Evolutionary conservation across 2,329 filamentous ascomycete genomes (phyloP), one percentile per base, ranked within the genome.

Genomic region (Aureobasidium vineae): DNA sequence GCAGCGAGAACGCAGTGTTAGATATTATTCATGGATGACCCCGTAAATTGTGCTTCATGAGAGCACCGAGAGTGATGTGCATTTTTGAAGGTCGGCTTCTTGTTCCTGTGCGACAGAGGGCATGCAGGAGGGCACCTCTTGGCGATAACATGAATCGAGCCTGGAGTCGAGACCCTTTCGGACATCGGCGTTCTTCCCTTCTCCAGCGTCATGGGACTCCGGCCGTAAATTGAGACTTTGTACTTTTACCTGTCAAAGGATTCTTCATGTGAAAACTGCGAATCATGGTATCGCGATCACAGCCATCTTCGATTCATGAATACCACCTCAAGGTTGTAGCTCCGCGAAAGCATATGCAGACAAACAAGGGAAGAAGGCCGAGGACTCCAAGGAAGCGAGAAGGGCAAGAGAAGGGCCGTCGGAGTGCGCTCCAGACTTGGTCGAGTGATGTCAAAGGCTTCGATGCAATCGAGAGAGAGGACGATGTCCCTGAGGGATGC

Each of bases 361-460:
- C 15, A 23, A 23, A n/a, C 26, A 23, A 31, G 56, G 16, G 28
- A 28, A 21, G 33, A 57, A 26, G 21, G 7, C 5, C 33, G 38
- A 41, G 36, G 26, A 5, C 21, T 13, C 45, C 10, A 26, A 26
- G 10, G 4, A 49, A 26, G 38, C 6, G 21, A 54, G 50, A 53
- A 53, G 50, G 19, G 50, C 50, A 16, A 53, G 23, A 60, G 43
- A 49, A 47, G 41, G 41, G 41, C 57, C 57, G 57, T 21, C 57
- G 57, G 57, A 33, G 57, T 38, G 31, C 8, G n/a, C 41, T 61
- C 57, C 41, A 61, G 57, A 45, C 33, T 52, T 26, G 43, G 57
- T 47, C 19, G 41, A 49, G 28, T 61, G 57, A 61, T 61, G 57
- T 61, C 57, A 61, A 61, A 36, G 57, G 57, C 43, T 61, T 61